Evolutionary conservation across 2,329 filamentous ascomycete genomes (phyloP), one percentile per base, ranked within the genome.

Genomic region (Sporothrix brasiliensis): DNA sequence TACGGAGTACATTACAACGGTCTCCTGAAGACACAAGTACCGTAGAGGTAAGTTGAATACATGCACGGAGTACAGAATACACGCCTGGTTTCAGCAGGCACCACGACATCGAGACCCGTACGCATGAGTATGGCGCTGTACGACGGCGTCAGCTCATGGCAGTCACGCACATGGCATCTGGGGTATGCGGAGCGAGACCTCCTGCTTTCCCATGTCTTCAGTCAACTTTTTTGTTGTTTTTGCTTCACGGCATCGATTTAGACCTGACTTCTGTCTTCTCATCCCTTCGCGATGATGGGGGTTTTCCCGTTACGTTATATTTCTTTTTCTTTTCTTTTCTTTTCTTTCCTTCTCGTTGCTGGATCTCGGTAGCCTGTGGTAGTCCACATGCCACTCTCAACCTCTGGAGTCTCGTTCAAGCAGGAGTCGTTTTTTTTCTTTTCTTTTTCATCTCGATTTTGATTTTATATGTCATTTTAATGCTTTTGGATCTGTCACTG

Each of bases 121-220:
- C 30, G 49, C 24, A 21, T 49, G 30, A 27, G n/a, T 30, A n/a
- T 16, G 19, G 21, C 39, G 39, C 21, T 19, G 41, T 49, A 49
- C 41, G 44, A 24, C 60, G 19, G 61, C 27, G 44, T 34, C 61
- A 52, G 63, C 47, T 14, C 63, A 52, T 52, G 14, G 34, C 65
- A 30, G 65, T 50, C 34, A 41, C n/a, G 14, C 65, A 67, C 65
- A 67, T 67, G 65, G 50, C 14, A 53, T 44, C 50, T 44, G 65
- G 65, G 65, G 49, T 41, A 30, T 27, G 49, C 24, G 49, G 30
- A 16, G 16, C 14, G 44, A 21, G 10, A 13, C 21, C 27, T 53
- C 41, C 21, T 21, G 16, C 16, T 44, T 54, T 27, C 34, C 39
- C 11, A 19, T 16, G 30, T 27, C 13, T 16, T 2, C 54, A 34